These are phyloP conservation scores for Plectranthus barbatus DNA, from an alignment of 257 asterid species.

Conservation along the genomic window DNA sequence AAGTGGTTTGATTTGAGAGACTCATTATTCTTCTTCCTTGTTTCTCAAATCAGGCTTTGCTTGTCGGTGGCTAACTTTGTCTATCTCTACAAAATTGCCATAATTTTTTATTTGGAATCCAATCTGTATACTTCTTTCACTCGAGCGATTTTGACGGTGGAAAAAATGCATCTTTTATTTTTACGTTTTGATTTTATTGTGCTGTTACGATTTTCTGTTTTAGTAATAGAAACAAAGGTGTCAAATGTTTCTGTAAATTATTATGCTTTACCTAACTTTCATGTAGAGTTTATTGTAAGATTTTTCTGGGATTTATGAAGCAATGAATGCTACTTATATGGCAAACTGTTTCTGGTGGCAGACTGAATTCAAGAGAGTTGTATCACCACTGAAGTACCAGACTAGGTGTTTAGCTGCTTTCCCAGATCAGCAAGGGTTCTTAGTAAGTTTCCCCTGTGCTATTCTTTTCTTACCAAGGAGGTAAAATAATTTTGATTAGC, in stretches of 20 bases:
- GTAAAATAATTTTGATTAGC: not conserved
- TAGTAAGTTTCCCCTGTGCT: slow-evolving; percentile 39
- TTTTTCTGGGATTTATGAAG: slow-evolving; percentile 7
- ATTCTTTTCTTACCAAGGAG: not conserved
- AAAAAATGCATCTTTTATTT: not conserved
- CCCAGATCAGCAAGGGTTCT: slow-evolving; percentile 96
- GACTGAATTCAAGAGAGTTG: slow-evolving; percentile 84
- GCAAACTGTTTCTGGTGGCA: slow-evolving; percentile 25
- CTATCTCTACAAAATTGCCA: not conserved
- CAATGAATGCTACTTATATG: slow-evolving; percentile 7
- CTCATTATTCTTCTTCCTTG: too few species aligned
- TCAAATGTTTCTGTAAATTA: not conserved
- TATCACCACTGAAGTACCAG: slow-evolving; percentile 89
- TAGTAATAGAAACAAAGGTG: slow-evolving; percentile 1
- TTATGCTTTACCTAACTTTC: not conserved
- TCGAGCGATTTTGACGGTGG: not conserved
- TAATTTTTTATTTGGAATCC: not conserved
- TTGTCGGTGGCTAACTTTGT: not conserved
- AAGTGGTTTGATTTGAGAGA: too few species aligned
- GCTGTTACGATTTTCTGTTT: too few species aligned
- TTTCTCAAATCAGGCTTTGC: not conserved
- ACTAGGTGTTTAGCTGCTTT: slow-evolving; percentile 96
- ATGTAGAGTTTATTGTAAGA: not conserved
- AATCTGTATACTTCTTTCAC: not conserved
- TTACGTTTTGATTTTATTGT: not conserved